A percentile compares a stretch with the other conserved stretches of the same genome.
These are phyloP conservation scores for Melastoma candidum DNA, from an alignment of 441 rosid species.

Conservation along the genomic window DNA sequence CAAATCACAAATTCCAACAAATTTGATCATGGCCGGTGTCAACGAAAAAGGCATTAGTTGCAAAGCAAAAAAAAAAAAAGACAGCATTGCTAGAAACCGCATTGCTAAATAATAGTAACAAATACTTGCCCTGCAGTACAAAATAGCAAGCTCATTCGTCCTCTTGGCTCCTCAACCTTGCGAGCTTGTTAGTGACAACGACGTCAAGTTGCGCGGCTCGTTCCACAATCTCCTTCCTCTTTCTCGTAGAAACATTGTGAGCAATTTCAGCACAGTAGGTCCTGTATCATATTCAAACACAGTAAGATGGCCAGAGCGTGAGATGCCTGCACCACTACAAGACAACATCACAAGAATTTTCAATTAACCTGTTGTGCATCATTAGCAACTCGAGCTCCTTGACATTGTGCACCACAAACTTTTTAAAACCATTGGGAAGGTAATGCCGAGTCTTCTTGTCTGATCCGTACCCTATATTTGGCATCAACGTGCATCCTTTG, in stretches of 20 bases:
- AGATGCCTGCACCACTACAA: too few species aligned
- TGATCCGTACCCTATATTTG: slow-evolving; percentile 78
- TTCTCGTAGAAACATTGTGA: slow-evolving; percentile 63
- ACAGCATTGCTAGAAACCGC: too few species aligned
- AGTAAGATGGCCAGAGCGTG: too few species aligned
- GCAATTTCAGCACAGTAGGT: slow-evolving; percentile 87
- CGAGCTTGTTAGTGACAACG: slow-evolving; percentile 65
- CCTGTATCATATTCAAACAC: slow-evolving; percentile 22
- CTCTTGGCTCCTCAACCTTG: slow-evolving; percentile 85
- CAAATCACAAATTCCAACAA: too few species aligned
- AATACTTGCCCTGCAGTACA: neutral
- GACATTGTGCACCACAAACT: slow-evolving; percentile 68
- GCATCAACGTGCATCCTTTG: slow-evolving; percentile 88
- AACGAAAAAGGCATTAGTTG: too few species aligned
- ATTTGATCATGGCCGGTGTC: too few species aligned
- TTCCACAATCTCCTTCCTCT: slow-evolving; percentile 77
- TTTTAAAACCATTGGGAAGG: slow-evolving; percentile 84
- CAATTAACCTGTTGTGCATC: slow-evolving; percentile 80
- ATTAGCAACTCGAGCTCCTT: slow-evolving; percentile 70
- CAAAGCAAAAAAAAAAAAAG: too few species aligned
- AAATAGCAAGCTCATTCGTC: slow-evolving; percentile 37
- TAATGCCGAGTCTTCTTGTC: slow-evolving; percentile 81
- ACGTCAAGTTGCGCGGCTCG: slow-evolving; percentile 81
- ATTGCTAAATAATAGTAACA: too few species aligned
- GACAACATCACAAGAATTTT: neutral